A percentile compares a stretch with the other conserved stretches of the same genome.
Conservation (phyloP, 2,329 filamentous ascomycete species). For the Hypocreales sp. region DNA sequence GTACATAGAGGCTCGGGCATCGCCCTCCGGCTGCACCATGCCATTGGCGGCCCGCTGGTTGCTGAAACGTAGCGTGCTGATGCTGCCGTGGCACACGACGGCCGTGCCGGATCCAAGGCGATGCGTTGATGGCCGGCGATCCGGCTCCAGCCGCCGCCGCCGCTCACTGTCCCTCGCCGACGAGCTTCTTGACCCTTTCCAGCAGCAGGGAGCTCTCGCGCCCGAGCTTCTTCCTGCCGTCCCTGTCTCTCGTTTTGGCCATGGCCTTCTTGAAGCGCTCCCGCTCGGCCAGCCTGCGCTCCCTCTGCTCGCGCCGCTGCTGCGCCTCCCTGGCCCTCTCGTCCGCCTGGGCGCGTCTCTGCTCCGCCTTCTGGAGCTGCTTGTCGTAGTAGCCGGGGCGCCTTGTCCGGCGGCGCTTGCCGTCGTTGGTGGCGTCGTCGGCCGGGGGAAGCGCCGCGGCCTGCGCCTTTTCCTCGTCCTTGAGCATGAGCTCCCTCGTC, state of each 20-base stretch:
- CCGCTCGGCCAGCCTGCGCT: slow-evolving; percentile 49
- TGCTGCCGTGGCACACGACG: no score
- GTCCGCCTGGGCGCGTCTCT: slow-evolving; percentile 25
- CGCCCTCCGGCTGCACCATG: no score
- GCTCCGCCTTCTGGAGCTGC: slow-evolving; percentile 35
- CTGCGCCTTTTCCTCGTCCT: slow-evolving; percentile 21
- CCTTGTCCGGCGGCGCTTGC: slow-evolving; percentile 17
- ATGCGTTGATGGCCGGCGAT: no score
- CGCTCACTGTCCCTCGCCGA: slow-evolving; percentile 26
- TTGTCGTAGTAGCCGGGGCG: slow-evolving; percentile 49
- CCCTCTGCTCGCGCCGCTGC: slow-evolving; percentile 44
- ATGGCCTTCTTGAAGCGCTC: slow-evolving; percentile 50
- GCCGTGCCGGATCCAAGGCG: no score
- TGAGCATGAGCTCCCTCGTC: slow-evolving; percentile 23
- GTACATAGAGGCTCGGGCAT: no score
- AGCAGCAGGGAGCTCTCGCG: slow-evolving; percentile 65
- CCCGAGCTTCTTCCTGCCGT: slow-evolving; percentile 67
- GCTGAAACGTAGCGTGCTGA: no score
- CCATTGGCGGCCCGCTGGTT: no score
- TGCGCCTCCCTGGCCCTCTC: slow-evolving; percentile 23
- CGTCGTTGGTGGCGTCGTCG: slow-evolving; percentile 11
- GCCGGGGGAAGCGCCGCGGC: slow-evolving; percentile 6
- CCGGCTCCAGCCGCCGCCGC: no score
- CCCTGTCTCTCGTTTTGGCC: slow-evolving; percentile 58
- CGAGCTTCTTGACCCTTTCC: slow-evolving; percentile 61